Conservation (phyloP, 257 asterid species). For the Salvia hispanica region DNA sequence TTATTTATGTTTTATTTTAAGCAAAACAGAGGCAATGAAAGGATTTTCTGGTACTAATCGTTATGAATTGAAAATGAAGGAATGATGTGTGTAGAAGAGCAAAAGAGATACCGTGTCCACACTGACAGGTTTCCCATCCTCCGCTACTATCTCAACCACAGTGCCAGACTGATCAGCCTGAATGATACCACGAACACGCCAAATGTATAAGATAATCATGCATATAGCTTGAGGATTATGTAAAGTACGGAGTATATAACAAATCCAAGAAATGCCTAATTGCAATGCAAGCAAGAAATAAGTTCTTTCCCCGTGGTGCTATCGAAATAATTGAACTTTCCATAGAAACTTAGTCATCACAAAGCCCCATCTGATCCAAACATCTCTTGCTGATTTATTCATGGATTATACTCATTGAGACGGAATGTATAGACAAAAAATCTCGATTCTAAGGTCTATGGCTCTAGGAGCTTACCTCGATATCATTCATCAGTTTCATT, state of each 20-base stretch:
- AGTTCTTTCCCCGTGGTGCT: background rate
- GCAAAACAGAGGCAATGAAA: background rate
- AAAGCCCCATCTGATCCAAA: constrained; percentile 18
- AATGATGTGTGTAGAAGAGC: constrained; percentile 7
- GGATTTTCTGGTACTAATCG: background rate
- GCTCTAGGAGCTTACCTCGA: constrained; percentile 52
- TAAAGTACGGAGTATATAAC: background rate
- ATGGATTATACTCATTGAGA: constrained; percentile 7
- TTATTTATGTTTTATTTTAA: background rate
- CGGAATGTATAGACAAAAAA: constrained; percentile 5
- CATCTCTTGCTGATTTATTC: constrained; percentile 3
- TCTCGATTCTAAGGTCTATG: background rate
- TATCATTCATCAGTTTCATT: constrained; percentile 79
- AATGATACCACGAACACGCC: background rate
- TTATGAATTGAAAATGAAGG: constrained; percentile 13
- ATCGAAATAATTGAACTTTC: background rate
- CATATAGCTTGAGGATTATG: background rate
- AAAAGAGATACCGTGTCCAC: constrained; percentile 46
- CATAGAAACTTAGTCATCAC: background rate
- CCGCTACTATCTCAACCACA: constrained; percentile 53
- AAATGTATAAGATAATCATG: background rate
- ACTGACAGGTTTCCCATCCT: constrained; percentile 62
- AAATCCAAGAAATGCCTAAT: background rate
- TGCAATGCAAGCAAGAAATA: background rate
- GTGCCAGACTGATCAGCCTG: constrained; percentile 66